phyloP scores from a whole-genome alignment of 1,284 basidiomycete species.

The Tilletia indica region DNA sequence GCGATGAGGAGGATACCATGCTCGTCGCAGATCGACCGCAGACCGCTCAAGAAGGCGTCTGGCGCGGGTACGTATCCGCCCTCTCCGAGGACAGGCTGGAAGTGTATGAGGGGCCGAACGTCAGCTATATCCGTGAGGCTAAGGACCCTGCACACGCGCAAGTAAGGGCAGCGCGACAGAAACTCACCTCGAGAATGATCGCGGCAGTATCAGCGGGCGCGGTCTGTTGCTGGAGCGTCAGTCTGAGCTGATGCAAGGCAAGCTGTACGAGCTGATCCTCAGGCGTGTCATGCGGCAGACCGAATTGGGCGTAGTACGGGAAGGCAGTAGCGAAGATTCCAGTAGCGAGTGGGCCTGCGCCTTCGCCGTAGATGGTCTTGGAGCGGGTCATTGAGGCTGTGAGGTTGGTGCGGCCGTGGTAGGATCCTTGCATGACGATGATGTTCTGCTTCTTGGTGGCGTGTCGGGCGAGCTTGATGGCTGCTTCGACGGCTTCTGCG shows the following conservation, averaged over 20 bases:
- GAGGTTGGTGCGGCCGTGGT: slow-evolving; percentile 60
- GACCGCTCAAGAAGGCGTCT: slow-evolving; percentile 71
- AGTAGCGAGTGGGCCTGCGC: slow-evolving; percentile 78
- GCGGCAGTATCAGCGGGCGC: slow-evolving; percentile 83
- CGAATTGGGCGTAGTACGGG: slow-evolving; percentile 90
- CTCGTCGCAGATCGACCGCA: slow-evolving; percentile 81
- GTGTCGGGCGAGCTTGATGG: slow-evolving; percentile 72
- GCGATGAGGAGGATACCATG: slow-evolving; percentile 66
- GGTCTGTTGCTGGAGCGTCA: slow-evolving; percentile 71
- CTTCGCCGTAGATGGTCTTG: slow-evolving; percentile 84
- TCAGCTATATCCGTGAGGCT: neutral
- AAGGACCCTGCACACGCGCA: too few relatives aligned
- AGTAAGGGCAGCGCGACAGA: too few relatives aligned
- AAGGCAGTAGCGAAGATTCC: slow-evolving; percentile 78
- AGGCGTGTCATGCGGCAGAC: slow-evolving; percentile 66
- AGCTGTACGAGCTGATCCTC: slow-evolving; percentile 68
- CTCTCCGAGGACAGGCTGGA: slow-evolving; percentile 82
- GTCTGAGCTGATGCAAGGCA: slow-evolving; percentile 77
- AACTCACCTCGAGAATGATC: slow-evolving; percentile 67
- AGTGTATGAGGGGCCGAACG: neutral
- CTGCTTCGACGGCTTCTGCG: slow-evolving; percentile 81
- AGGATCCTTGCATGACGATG: slow-evolving; percentile 73
- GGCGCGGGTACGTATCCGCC: slow-evolving; percentile 90
- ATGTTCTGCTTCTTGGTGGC: slow-evolving; percentile 80
- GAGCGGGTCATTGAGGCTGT: slow-evolving; percentile 83